Evolutionary conservation across 78 protist genomes (phyloP).

Genomic region (Pelomyxa schiedti): DNA sequence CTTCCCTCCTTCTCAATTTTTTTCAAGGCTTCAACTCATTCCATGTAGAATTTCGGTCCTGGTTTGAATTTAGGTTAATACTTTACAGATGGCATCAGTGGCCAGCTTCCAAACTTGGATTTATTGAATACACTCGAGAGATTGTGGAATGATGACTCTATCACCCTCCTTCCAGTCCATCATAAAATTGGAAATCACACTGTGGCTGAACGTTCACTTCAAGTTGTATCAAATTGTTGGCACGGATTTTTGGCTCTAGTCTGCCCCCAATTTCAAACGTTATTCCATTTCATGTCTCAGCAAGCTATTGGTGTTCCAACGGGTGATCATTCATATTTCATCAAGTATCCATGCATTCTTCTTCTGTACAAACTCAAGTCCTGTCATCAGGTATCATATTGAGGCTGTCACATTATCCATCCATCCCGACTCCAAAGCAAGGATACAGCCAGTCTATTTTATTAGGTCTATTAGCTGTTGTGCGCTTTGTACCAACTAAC

Average conservation of each 20-base stretch:
- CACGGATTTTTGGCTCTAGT: too few relatives aligned
- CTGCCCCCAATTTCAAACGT: constrained; percentile 4
- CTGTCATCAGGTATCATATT: constrained; percentile 20
- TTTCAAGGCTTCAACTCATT: not conserved
- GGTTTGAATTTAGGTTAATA: not conserved
- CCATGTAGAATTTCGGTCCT: constrained; percentile 4
- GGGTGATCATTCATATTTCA: constrained; percentile 39
- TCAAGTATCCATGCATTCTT: too few relatives aligned
- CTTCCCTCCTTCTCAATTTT: not conserved
- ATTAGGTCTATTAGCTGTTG: not conserved
- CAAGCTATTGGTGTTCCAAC: constrained; percentile 54
- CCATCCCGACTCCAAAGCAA: not conserved
- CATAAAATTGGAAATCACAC: not conserved
- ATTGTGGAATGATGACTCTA: not conserved
- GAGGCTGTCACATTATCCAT: constrained; percentile 31
- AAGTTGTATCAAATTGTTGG: too few relatives aligned
- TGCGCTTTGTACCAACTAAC: not conserved
- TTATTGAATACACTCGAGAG: constrained; percentile 30
- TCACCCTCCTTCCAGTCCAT: not conserved
- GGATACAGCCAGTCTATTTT: not conserved
- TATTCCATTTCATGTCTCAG: constrained; percentile 24
- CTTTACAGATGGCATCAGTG: constrained; percentile 21
- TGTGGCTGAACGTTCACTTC: not conserved
- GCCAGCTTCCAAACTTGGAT: constrained; percentile 55
- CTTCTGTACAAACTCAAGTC: not conserved